Base-by-base conservation (phyloP, 2,329 filamentous ascomycete species). In the Pleochaeta shiraiana region DNA sequence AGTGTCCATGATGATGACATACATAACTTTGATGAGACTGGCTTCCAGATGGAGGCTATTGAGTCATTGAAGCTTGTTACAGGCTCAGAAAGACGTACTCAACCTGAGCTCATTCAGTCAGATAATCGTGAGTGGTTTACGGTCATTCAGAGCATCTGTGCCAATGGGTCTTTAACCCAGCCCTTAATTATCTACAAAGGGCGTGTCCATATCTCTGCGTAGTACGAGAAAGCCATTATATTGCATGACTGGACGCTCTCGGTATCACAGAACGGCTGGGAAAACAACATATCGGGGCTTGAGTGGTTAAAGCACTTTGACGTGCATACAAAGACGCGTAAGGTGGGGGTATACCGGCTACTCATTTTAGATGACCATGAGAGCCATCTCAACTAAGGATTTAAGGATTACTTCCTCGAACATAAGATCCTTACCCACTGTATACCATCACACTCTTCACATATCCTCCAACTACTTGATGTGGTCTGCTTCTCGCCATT, bases 401-500 rank as follows among this genome's bases (percentile, higher is more conserved):
- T 77, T 65, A 64, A 75, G 55, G 47, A 71, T 30, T 73, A 70
- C 66, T 77, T 67, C 66, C 70, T 65, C 63, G 65, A 71, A 26
- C 66, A 75, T 60, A 73, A 75, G 55, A 76, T 77, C 67, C 73
- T 75, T 63, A 71, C 70, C 59, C 68, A 66, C 55, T 33, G 65
- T 30, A 37, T 68, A 63, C 67, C 65, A 63, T 34, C 67, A 28
- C 60, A 68, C 75, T 67, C 76, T 64, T 76, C 72, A 64, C 68
- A 77, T 69, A 63, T 74, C 19, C 70, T 75, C 26, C 70, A 77
- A 68, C 74, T 73, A 61, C 73, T 77, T 63, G 70, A 77, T 72
- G 68, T 76, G 47, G 70, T 69, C 28, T 74, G 70, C 67, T 77
- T 77, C 69, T 66, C 69, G 61, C 69, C 70, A 28, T 68, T 76